Base-by-base conservation (phyloP, 805 yeast species). In the Candida jianshihensis region DNA sequence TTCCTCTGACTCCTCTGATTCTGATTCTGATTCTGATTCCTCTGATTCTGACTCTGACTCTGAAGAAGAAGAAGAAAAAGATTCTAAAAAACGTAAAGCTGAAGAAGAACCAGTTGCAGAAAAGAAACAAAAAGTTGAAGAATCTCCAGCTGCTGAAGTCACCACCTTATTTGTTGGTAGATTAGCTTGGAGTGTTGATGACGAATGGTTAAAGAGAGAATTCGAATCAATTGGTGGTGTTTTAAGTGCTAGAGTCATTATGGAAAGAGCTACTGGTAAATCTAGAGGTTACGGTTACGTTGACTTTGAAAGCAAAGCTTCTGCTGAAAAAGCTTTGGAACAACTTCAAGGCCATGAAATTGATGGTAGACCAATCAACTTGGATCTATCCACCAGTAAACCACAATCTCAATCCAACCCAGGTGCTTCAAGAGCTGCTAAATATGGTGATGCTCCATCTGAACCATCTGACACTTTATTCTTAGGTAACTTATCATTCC, bases 251-350 rank as follows among this genome's bases (percentile, higher is more conserved):
- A 81, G 98, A 69, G 96, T 92, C 48, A 86, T 92, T 61, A 77
- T 79, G 64, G 97, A 92, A 66, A 83, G 92, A 68, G 83, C 82
- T 43, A 75, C 94, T 41, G 92, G 89, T 53, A 84, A 86, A 68
- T 87, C 96, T 38, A 81, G 90, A 73, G 98, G 98, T 63, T 90
- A 85, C 73, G 95, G 95, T 61, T 92, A 92, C 68, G 96, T 92
- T 63, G 98, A 92, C 62, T 92, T 92, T 59, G 87, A 77, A 52
- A 65, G 72, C 54, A 77, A 75, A 56, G 74, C 75, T 19, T 70
- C 69, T 43, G 98, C 97, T 49, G 88, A 86, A 63, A 81, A 80
- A 64, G 97, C 97, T 9, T 63, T 90, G 43, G 68, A 69, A 43
- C 85, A 81, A 60, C 73, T 71, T 76, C 95, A 88, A 68, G 97